phyloP scores from a whole-genome alignment of 1,139 yeast species.

The Debaryomycetaceae sp. region DNA sequence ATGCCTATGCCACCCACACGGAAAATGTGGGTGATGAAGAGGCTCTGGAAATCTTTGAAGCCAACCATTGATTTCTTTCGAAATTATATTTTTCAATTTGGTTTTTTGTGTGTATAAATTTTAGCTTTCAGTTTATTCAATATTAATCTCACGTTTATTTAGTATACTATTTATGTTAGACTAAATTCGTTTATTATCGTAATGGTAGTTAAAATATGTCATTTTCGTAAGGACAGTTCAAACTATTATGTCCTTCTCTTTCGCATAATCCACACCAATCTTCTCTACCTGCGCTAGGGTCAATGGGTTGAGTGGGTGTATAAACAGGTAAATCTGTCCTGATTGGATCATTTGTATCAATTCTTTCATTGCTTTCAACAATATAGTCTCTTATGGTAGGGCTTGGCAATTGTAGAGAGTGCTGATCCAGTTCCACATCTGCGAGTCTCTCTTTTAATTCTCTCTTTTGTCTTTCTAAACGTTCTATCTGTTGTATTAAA shows the following conservation, averaged over 20 bases:
- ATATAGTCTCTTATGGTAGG: neutral
- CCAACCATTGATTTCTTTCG: too few relatives aligned
- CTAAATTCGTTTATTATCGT: neutral
- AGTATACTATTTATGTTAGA: too few relatives aligned
- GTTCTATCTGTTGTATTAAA: slow-evolving; percentile 26
- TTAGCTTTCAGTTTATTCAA: too few relatives aligned
- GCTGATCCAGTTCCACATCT: neutral
- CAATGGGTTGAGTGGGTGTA: slow-evolving; percentile 47
- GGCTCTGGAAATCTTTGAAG: neutral
- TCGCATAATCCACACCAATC: slow-evolving; percentile 95
- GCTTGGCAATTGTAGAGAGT: neutral
- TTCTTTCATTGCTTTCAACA: neutral
- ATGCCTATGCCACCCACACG: neutral
- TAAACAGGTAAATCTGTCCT: slow-evolving; percentile 50
- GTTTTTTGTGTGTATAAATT: too few relatives aligned
- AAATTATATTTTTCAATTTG: too few relatives aligned
- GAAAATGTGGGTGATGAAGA: neutral
- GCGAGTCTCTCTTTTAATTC: slow-evolving; percentile 13
- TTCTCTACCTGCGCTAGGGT: slow-evolving; percentile 70
- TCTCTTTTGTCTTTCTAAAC: slow-evolving; percentile 18
- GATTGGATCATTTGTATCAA: slow-evolving; percentile 2
- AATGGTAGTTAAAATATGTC: slow-evolving; percentile 37
- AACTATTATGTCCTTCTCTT: slow-evolving; percentile 79
- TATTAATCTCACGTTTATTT: too few relatives aligned
- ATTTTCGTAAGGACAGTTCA: slow-evolving; percentile 83